phyloP scores from a whole-genome alignment of 768 basidiomycete genomes.

The Calocybe gangraenosa region DNA sequence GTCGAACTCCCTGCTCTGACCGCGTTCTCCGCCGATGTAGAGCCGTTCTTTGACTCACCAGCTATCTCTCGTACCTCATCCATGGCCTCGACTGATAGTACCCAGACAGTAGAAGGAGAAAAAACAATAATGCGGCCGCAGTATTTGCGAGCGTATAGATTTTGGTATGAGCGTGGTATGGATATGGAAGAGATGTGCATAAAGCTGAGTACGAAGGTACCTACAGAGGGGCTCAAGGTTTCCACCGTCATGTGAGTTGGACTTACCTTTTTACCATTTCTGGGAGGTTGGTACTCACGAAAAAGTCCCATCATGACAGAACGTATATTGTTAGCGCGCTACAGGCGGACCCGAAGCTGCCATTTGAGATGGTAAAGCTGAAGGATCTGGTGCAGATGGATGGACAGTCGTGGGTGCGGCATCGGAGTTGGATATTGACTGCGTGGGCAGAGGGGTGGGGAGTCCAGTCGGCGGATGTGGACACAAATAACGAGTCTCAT shows the following conservation, averaged over 20 bases:
- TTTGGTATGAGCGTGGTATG: constrained; percentile 26
- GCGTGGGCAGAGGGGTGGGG: constrained; percentile 10
- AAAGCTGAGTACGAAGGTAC: constrained; percentile 18
- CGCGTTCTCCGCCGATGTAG: constrained; percentile 5
- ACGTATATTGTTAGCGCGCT: constrained; percentile 30
- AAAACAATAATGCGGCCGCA: constrained; percentile 22
- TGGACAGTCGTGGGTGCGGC: constrained; percentile 23
- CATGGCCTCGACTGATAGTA: neutral
- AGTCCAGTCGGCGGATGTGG: neutral
- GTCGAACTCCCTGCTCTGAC: constrained; percentile 10
- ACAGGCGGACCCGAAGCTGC: constrained; percentile 21
- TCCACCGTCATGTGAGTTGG: constrained; percentile 28
- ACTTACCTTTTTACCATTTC: neutral
- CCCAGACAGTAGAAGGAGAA: neutral
- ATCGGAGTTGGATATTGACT: constrained; percentile 22
- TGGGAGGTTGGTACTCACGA: neutral
- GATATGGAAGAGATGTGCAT: constrained; percentile 26
- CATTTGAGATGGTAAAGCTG: constrained; percentile 25
- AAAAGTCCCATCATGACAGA: no score
- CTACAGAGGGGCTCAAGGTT: constrained; percentile 19
- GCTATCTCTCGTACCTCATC: constrained; percentile 1
- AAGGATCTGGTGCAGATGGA: constrained; percentile 28
- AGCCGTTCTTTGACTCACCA: neutral
- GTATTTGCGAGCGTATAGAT: constrained; percentile 28
- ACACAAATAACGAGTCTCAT: no score